Conservation (phyloP, 352 stramenopile species). For the Plasmopara viticola region DNA sequence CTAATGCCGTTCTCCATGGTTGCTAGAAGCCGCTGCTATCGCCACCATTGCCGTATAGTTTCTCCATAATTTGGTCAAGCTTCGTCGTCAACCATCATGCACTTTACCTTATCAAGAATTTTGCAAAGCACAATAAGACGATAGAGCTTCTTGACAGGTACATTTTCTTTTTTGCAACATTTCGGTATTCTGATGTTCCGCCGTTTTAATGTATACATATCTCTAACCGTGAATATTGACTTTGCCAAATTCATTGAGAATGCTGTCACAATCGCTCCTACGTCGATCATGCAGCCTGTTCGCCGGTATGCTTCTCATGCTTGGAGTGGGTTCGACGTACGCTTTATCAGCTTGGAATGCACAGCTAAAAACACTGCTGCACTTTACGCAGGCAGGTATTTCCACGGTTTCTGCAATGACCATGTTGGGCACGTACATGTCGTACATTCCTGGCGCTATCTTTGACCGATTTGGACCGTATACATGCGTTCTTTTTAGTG, state of each 20-base stretch:
- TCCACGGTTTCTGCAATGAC: slow-evolving; percentile 68
- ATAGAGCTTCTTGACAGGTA: too few species aligned
- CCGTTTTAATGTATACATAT: too few species aligned
- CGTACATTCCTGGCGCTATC: slow-evolving; percentile 58
- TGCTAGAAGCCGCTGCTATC: too few species aligned
- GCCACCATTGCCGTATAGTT: too few species aligned
- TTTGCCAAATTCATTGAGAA: background rate
- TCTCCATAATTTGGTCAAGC: too few species aligned
- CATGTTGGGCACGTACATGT: slow-evolving; percentile 72
- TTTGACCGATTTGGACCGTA: slow-evolving; percentile 66
- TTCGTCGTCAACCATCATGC: too few species aligned
- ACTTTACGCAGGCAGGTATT: slow-evolving; percentile 71
- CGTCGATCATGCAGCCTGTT: slow-evolving; percentile 40
- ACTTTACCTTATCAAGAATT: too few species aligned
- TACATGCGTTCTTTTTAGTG: slow-evolving; percentile 49
- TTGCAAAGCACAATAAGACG: too few species aligned
- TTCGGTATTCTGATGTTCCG: too few species aligned
- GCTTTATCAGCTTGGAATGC: slow-evolving; percentile 80
- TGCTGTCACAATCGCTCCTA: slow-evolving; percentile 11
- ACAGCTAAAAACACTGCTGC: slow-evolving; percentile 68
- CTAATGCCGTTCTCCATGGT: too few species aligned
- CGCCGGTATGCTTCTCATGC: slow-evolving; percentile 57
- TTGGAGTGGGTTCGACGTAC: slow-evolving; percentile 72
- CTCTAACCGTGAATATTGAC: background rate
- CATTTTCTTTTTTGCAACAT: too few species aligned